Base-by-base conservation (phyloP, 768 basidiomycete genomes). In the Russula abietina region DNA sequence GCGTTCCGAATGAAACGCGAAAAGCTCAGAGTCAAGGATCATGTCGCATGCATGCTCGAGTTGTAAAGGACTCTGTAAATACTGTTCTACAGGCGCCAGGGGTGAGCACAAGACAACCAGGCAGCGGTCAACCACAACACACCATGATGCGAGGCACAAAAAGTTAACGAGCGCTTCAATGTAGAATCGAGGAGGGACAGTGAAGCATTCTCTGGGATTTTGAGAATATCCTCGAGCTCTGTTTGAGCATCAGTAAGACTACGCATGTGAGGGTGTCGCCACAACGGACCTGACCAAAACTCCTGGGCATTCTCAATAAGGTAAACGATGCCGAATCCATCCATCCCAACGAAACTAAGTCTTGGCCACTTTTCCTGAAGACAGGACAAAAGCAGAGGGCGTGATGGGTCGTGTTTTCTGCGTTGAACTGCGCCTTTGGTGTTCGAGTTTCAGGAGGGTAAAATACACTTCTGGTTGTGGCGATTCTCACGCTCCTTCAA, bases 71-170 rank as follows among this genome's bases (percentile, higher is more conserved):
- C 84, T 87, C 64, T 91, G 87, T 45, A 98, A 79, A 73, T 91
- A 98, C 70, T 87, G 83, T 70, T 97, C 96, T 88, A 67, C 22
- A 48, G 3, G 46, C 26, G 9, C 38, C 38, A 59, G 33, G 64
- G 16, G 59, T 59, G 36, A 54, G 48, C 28, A 45, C 14, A 45
- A 11, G 28, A 45, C 9, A 16, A 22, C 9, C 22, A 28, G 55
- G 8, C 7, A 53, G 39, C 12, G 46, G 38, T 26, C 24, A 5
- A 36, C 16, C 54, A 75, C 86, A 69, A 75, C 86, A 69, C 71
- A 88, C 94, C 90, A 72, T 97, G 95, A 75, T 95, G 94, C 32
- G 85, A 82, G 28, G 91, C 82, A 68, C 91, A 91, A 50, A 97
- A 78, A 3, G 84, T 79, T 60, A 93, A 75, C 73, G 87, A 96